These are phyloP conservation scores for Ceratocystis papillata DNA, from an alignment of 2,329 filamentous ascomycete genomes.

Conservation along the genomic window DNA sequence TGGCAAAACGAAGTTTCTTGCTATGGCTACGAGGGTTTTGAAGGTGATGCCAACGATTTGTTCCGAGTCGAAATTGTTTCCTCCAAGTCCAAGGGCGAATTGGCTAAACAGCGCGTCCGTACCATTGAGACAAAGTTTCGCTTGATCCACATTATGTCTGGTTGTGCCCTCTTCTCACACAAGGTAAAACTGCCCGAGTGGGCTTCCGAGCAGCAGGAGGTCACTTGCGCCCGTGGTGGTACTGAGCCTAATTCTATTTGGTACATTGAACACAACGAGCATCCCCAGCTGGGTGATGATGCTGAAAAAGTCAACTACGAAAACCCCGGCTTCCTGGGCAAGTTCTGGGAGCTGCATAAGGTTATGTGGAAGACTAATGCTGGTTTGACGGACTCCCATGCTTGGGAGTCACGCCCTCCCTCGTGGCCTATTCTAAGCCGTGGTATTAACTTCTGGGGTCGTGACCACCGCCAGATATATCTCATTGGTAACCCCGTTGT, in stretches of 20 bases:
- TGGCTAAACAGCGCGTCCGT: slow-evolving; percentile 73
- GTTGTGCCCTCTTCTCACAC: slow-evolving; percentile 92
- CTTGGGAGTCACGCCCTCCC: slow-evolving; percentile 90
- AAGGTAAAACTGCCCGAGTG: slow-evolving; percentile 98
- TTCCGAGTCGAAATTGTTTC: slow-evolving; percentile 95
- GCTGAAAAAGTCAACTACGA: slow-evolving; percentile 94
- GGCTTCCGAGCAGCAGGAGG: slow-evolving; percentile 97
- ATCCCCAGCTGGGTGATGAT: slow-evolving; percentile 60
- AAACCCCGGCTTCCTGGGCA: slow-evolving; percentile 88
- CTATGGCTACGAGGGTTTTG: slow-evolving; percentile 93
- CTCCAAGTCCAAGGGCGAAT: slow-evolving; percentile 65
- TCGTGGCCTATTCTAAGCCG: slow-evolving; percentile 87
- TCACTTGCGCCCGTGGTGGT: slow-evolving; percentile 87
- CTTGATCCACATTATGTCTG: slow-evolving; percentile 91
- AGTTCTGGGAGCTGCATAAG: slow-evolving; percentile 93
- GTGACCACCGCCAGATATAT: slow-evolving; percentile 87
- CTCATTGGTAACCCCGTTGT: slow-evolving; percentile 89
- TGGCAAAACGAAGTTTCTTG: slow-evolving; percentile 96
- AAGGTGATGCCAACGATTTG: slow-evolving; percentile 90
- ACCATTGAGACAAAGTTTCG: slow-evolving; percentile 97
- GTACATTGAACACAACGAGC: slow-evolving; percentile 88
- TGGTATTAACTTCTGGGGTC: slow-evolving; percentile 99
- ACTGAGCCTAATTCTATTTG: slow-evolving; percentile 93
- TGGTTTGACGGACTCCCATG: slow-evolving; percentile 88
- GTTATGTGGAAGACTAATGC: slow-evolving; percentile 99